Conservation (phyloP, 2,329 filamentous ascomycete genomes). For the Biscogniauxia marginata region DNA sequence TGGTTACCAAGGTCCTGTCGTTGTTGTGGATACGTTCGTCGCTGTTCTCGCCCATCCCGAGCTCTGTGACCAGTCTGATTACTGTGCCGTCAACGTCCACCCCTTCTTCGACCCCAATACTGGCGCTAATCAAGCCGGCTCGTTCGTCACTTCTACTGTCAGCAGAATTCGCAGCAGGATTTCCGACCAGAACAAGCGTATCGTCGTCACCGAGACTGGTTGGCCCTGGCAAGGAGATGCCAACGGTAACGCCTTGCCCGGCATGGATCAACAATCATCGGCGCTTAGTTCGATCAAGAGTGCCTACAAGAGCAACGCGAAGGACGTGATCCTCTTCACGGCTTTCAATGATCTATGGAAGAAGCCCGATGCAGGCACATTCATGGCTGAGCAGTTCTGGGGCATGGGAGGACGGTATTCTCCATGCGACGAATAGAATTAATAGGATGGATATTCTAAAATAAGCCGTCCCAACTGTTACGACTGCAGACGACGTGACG, state of each 20-base stretch:
- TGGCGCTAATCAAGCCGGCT: slow-evolving; percentile 59
- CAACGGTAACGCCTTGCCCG: slow-evolving; percentile 70
- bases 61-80: slow-evolving; percentile 72
- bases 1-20: slow-evolving; percentile 71
- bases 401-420: slow-evolving; percentile 51
- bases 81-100: slow-evolving; percentile 79
- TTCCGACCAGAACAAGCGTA: slow-evolving; percentile 49
- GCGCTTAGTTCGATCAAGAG: slow-evolving; percentile 65
- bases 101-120: slow-evolving; percentile 75
- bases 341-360: slow-evolving; percentile 84
- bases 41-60: slow-evolving; percentile 64
- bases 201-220: slow-evolving; percentile 78
- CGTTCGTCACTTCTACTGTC: slow-evolving; percentile 62
- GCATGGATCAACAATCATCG: slow-evolving; percentile 60
- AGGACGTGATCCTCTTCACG: slow-evolving; percentile 69
- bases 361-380: slow-evolving; percentile 57
- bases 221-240: slow-evolving; percentile 71
- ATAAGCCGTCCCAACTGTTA: not conserved
- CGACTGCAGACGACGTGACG: too few species aligned
- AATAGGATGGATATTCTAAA: not conserved
- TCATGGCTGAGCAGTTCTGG: slow-evolving; percentile 75
- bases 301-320: slow-evolving; percentile 50
- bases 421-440: slow-evolving; percentile 24
- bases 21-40: slow-evolving; percentile 77
- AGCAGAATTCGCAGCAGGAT: slow-evolving; percentile 42